These are phyloP conservation scores for Monosporascus sp. DNA, from an alignment of 2,329 filamentous ascomycete species.

Conservation along the genomic window DNA sequence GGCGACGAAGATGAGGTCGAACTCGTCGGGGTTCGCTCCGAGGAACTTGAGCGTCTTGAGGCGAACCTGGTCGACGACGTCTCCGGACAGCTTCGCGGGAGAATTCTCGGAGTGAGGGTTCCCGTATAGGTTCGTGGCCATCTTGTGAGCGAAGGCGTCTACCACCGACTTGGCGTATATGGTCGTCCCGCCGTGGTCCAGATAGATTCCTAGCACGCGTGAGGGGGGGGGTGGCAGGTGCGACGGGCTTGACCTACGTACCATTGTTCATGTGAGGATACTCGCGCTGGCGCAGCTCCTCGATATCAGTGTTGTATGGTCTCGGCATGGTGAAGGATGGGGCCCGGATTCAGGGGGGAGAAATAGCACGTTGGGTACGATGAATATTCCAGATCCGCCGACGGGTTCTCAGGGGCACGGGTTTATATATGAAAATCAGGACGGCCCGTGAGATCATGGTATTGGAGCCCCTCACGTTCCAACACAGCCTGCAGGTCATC, in stretches of 20 bases:
- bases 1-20: slow-evolving; percentile 72
- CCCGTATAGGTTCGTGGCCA: slow-evolving; percentile 55
- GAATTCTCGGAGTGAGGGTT: slow-evolving; percentile 63
- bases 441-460: not conserved
- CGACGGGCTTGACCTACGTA: slow-evolving; percentile 12
- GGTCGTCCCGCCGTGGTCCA: slow-evolving; percentile 54
- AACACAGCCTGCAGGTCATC: not conserved
- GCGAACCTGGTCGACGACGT: slow-evolving; percentile 51
- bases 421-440: not conserved
- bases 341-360: not conserved
- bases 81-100: slow-evolving; percentile 52
- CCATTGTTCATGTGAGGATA: slow-evolving; percentile 39
- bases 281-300: slow-evolving; percentile 32
- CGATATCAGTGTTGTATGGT: slow-evolving; percentile 29
- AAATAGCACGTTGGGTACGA: not conserved
- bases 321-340: slow-evolving; percentile 15
- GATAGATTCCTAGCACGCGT: slow-evolving; percentile 37
- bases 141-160: slow-evolving; percentile 47
- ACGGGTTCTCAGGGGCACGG: not conserved
- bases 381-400: not conserved
- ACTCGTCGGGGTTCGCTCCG: slow-evolving; percentile 52
- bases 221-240: slow-evolving; percentile 1
- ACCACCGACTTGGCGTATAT: slow-evolving; percentile 55
- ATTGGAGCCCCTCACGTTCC: not conserved
- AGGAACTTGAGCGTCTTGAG: slow-evolving; percentile 51